A percentile compares a stretch with the other conserved stretches of the same genome.
phyloP scores from a whole-genome alignment of 345 rosid species.

The Gossypium rotundifolium region DNA sequence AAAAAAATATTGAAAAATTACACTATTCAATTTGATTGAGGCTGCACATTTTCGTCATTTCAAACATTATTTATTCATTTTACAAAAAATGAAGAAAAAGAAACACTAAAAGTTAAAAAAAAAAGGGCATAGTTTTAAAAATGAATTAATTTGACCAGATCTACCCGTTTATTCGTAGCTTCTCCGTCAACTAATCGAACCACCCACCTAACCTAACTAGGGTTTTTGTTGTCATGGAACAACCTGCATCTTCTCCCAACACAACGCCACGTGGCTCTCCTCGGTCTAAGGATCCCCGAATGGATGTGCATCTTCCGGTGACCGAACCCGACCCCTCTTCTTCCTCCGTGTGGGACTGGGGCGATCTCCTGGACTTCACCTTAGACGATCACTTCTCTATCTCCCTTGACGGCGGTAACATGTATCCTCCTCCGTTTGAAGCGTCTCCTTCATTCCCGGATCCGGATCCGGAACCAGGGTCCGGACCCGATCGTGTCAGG shows the following conservation, averaged over 20 bases:
- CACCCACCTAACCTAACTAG: not conserved
- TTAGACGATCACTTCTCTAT: slow-evolving; percentile 49
- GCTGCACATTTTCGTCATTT: too few relatives aligned
- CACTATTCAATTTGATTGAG: too few relatives aligned
- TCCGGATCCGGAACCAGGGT: slow-evolving; percentile 16
- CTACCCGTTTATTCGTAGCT: not conserved
- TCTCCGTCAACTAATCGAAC: slow-evolving; percentile 16
- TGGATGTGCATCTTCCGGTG: slow-evolving; percentile 36
- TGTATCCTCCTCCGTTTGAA: slow-evolving; percentile 21
- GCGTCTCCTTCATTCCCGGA: slow-evolving; percentile 15
- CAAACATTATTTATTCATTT: too few relatives aligned
- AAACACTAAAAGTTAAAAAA: too few relatives aligned
- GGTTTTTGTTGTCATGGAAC: slow-evolving; percentile 10
- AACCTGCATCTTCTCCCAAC: not conserved
- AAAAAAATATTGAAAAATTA: too few relatives aligned
- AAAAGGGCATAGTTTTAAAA: not conserved
- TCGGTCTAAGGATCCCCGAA: slow-evolving; percentile 16
- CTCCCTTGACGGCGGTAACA: slow-evolving; percentile 33
- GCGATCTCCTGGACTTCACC: slow-evolving; percentile 74
- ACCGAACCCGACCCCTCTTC: slow-evolving; percentile 36
- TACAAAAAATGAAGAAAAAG: too few relatives aligned
- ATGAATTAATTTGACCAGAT: not conserved
- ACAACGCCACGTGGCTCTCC: not conserved
- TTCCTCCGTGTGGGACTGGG: slow-evolving; percentile 75
- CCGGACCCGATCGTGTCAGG: slow-evolving; percentile 49